Evolutionary conservation across 257 asterid species (phyloP).

Genomic region (Solanum pinnatisectum): DNA sequence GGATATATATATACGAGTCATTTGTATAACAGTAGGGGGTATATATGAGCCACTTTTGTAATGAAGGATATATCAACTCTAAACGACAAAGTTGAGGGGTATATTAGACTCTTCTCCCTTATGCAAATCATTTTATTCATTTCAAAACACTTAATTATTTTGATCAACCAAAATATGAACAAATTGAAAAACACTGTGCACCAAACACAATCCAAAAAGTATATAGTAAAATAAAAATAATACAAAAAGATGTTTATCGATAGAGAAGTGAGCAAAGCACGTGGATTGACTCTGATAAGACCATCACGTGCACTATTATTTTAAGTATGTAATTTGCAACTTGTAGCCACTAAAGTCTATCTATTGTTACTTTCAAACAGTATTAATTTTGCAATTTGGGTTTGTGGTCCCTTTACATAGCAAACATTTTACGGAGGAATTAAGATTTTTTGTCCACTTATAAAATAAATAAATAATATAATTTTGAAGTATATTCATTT

Average conservation of each 20-base stretch:
- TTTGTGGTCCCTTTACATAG: background rate
- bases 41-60: no score
- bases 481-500: background rate
- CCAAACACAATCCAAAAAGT: background rate
- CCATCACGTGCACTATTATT: background rate
- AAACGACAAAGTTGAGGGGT: no score
- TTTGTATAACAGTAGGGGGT: fast-evolving
- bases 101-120: no score
- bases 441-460: background rate
- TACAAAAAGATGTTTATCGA: background rate
- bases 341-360: background rate
- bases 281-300: background rate
- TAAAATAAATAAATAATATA: background rate
- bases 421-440: background rate
- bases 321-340: background rate
- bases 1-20: no score
- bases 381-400: background rate
- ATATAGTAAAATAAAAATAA: background rate
- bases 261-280: background rate
- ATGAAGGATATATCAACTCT: fast-evolving
- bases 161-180: background rate
- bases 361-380: background rate
- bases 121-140: no score
- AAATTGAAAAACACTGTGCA: no score
- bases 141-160: no score